phyloP scores from a whole-genome alignment of 1,284 basidiomycete species.

The Takashimella tepidaria region DNA sequence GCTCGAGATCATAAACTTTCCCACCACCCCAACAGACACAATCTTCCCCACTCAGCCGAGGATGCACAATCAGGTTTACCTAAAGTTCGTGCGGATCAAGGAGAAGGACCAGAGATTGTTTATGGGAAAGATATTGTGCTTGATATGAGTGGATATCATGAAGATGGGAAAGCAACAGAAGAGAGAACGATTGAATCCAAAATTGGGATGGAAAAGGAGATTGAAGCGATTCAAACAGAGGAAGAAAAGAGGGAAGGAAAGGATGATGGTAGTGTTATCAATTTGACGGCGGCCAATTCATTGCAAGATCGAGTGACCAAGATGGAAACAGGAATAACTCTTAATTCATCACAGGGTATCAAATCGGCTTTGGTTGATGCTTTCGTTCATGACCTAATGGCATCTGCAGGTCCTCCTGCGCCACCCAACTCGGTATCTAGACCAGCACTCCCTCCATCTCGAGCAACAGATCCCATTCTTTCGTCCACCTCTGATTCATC shows the following conservation, averaged over 20 bases:
- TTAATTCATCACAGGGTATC: not conserved
- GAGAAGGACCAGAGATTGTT: conserved; percentile 60
- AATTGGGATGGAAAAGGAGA: not conserved
- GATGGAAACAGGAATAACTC: not conserved
- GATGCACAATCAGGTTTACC: conserved; percentile 57
- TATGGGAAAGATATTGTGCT: conserved; percentile 57
- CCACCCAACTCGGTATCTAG: conserved; percentile 9
- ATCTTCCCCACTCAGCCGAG: conserved; percentile 3
- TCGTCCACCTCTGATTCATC: not conserved
- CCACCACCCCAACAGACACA: conserved; percentile 1
- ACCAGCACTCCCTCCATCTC: conserved; percentile 7
- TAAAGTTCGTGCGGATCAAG: conserved; percentile 49
- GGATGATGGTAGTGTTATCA: not conserved
- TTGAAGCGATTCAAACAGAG: not conserved
- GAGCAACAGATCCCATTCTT: conserved; percentile 9
- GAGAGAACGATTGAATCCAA: not conserved
- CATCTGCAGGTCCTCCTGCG: conserved; percentile 8
- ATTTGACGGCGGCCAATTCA: not conserved
- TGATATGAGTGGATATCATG: conserved; percentile 51
- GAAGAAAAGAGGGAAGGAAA: not conserved
- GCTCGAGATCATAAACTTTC: conserved; percentile 22
- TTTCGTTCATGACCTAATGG: conserved; percentile 30
- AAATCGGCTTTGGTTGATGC: conserved; percentile 10
- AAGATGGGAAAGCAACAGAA: not conserved
- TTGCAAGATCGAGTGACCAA: too few relatives aligned